Conservation (phyloP, 2,329 filamentous ascomycete genomes). For the Graphiopsis chlorocephala region DNA sequence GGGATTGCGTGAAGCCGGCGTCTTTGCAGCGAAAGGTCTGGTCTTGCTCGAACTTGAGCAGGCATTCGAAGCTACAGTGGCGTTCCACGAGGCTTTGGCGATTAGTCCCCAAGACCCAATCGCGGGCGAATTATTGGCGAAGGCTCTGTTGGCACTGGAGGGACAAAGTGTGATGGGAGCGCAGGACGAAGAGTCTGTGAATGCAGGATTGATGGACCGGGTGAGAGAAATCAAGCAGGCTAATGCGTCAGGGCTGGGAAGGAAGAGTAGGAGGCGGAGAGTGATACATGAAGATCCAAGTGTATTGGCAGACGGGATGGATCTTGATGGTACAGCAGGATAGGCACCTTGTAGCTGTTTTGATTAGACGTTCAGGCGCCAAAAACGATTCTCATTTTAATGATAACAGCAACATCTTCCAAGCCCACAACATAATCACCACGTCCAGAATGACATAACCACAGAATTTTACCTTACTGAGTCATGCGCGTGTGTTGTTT, state of each 20-base stretch:
- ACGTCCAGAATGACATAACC: neutral
- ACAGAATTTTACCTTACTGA: neutral
- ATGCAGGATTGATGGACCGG: slow-evolving; percentile 21
- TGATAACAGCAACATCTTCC: neutral
- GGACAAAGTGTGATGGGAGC: slow-evolving; percentile 47
- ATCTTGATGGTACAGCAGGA: slow-evolving; percentile 21
- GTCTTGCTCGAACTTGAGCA: slow-evolving; percentile 75
- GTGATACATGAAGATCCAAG: slow-evolving; percentile 8
- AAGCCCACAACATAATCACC: neutral
- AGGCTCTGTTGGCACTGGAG: slow-evolving; percentile 65
- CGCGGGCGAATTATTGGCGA: slow-evolving; percentile 72
- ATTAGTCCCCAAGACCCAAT: slow-evolving; percentile 77
- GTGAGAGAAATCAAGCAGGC: slow-evolving; percentile 11
- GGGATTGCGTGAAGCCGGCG: slow-evolving; percentile 69
- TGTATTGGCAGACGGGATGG: slow-evolving; percentile 25
- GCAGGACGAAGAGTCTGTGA: slow-evolving; percentile 39
- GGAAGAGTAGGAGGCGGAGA: slow-evolving; percentile 8
- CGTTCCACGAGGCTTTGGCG: slow-evolving; percentile 80
- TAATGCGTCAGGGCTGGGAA: neutral
- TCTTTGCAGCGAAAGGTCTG: slow-evolving; percentile 80
- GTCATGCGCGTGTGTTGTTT: neutral
- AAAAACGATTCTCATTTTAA: neutral
- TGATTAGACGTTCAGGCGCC: neutral
- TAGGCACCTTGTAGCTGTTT: neutral
- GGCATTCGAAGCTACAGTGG: slow-evolving; percentile 72